phyloP scores from a whole-genome alignment of 805 yeast species.

The Yamadazyma sp. region DNA sequence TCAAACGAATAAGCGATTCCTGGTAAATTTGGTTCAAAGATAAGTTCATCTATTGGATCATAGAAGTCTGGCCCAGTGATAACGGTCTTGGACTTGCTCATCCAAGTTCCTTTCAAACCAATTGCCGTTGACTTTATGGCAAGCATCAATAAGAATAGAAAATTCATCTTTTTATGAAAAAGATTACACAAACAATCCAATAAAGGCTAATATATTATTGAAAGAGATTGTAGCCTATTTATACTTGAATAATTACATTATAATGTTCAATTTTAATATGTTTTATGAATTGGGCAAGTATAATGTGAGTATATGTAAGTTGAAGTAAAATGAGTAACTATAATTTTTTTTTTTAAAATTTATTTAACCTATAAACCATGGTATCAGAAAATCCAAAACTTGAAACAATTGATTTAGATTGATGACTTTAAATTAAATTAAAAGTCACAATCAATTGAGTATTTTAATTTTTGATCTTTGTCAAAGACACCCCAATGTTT shows the following conservation, averaged over 20 bases:
- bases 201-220: too few species aligned
- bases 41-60: constrained; percentile 18
- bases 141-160: too few species aligned
- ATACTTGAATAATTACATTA: too few species aligned
- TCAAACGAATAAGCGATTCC: constrained; percentile 21
- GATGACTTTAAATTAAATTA: constrained; percentile 4
- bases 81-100: constrained; percentile 18
- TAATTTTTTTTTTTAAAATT: background rate
- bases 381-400: constrained; percentile 4
- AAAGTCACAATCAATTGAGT: constrained; percentile 34
- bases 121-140: too few species aligned
- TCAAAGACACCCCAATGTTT: constrained; percentile 93
- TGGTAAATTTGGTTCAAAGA: constrained; percentile 19
- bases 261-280: too few species aligned
- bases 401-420: background rate
- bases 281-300: too few species aligned
- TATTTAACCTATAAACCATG: background rate
- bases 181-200: too few species aligned
- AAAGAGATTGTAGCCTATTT: too few species aligned
- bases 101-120: constrained; percentile 21
- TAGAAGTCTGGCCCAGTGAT: constrained; percentile 17
- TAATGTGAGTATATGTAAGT: too few species aligned
- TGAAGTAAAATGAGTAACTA: constrained; percentile 1
- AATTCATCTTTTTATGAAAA: too few species aligned
- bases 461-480: constrained; percentile 40